Evolutionary conservation across 306 rosid genomes (phyloP), one percentile per base, ranked within the genome.

Genomic region (Lathyrus aphaca): DNA sequence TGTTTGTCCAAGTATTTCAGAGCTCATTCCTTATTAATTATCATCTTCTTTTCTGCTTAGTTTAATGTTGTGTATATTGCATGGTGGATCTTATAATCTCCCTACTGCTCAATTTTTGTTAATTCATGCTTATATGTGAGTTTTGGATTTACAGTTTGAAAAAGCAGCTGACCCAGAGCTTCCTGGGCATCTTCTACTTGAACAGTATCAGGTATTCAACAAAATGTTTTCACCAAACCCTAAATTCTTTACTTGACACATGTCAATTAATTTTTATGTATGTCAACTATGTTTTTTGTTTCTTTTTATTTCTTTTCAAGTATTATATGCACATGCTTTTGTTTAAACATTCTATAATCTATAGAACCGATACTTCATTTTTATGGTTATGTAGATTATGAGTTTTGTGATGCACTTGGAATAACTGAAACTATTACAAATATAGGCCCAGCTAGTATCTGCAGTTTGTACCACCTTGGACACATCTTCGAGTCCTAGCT

Each of bases 401-500:
- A 50, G 43, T 73, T 67, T 67, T 61, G 71, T 66, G 44, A 62
- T 65, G 72, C 18, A 17, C 30, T 75, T 75, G 44, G 49, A 77
- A 70, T 85, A 75, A 79, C 66, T 15, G 37, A 74, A 58, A 64
- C 54, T 81, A 18, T 84, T 42, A 71, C 45, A 69, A 74, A 70
- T 79, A 56, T 65, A 94, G 98, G 98, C 98, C 76, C 97, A 94
- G 73, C 85, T 90, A 17, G 91, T 94, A 70, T 94, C 98, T 80
- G 98, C 98, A 56, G 89, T 90, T 80, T 97, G 98, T 42, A 88
- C 89, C 61, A 86, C 97, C 73, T 85, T 94, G 80, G 98, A 90
- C 83, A 79, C 95, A 19, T 88, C 89, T 18, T 82, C 96, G 42
- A 90, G 95, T 81, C 98, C 97, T 85, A 80, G 88, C 77, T 84